Evolutionary conservation across 1,284 basidiomycete species (phyloP).

Genomic region (Cystobasidium sp.): DNA sequence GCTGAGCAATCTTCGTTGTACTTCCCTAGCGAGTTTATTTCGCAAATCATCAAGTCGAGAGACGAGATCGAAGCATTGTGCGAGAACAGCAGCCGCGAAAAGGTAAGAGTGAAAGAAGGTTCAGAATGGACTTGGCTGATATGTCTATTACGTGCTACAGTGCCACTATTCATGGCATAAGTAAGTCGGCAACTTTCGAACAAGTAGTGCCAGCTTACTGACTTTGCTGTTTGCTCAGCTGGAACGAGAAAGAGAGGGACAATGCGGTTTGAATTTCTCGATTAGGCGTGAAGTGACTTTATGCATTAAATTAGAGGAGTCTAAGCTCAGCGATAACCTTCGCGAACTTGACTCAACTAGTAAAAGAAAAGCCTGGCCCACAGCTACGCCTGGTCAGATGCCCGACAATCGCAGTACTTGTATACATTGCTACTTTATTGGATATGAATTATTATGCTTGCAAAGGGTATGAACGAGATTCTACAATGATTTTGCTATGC

Average conservation of each 20-base stretch:
- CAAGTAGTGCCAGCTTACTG: not conserved
- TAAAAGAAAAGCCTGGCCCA: too few species aligned
- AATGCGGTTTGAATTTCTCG: not conserved
- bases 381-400: too few species aligned
- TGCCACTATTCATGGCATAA: slow-evolving; percentile 18
- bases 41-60: slow-evolving; percentile 9
- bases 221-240: not conserved
- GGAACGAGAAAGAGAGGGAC: not conserved
- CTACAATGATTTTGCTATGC: too few species aligned
- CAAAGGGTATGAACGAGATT: too few species aligned
- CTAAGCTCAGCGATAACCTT: too few species aligned
- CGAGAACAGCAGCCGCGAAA: not conserved
- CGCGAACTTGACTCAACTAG: too few species aligned
- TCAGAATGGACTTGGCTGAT: not conserved
- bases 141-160: not conserved
- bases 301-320: too few species aligned
- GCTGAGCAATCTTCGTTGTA: too few species aligned
- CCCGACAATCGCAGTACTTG: too few species aligned
- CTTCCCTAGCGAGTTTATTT: slow-evolving; percentile 5
- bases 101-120: not conserved
- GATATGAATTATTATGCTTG: too few species aligned
- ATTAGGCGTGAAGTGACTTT: too few species aligned
- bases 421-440: too few species aligned
- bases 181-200: not conserved
- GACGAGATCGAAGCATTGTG: slow-evolving; percentile 21